phyloP scores from a whole-genome alignment of 441 rosid species.

The Hypseocharis bilobata region DNA sequence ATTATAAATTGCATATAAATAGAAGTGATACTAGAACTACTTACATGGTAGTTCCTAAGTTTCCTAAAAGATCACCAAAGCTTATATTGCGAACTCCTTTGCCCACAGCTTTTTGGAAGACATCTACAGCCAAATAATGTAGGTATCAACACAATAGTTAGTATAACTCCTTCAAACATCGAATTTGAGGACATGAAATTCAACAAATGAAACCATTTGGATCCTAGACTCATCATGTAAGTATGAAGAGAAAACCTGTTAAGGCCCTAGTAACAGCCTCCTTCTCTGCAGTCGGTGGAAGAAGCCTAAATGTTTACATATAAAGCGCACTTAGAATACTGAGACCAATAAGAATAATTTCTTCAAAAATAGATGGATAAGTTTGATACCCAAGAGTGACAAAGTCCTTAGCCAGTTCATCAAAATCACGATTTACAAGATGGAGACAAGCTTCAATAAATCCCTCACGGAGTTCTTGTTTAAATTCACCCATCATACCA shows the following conservation, averaged over 20 bases:
- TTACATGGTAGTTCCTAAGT: constrained; percentile 85
- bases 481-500: constrained; percentile 98
- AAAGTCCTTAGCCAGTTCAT: constrained; percentile 77
- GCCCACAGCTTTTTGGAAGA: constrained; percentile 69
- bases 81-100: constrained; percentile 81
- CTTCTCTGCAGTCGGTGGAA: constrained; percentile 80
- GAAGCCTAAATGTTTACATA: constrained; percentile 46
- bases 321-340: constrained; percentile 8
- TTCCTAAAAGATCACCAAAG: constrained; percentile 80
- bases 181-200: constrained; percentile 12
- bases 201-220: constrained; percentile 4
- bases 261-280: constrained; percentile 74
- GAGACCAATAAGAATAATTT: background rate
- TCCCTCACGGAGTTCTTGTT: constrained; percentile 78
- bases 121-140: constrained; percentile 36
- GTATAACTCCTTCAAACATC: background rate
- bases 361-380: constrained; percentile 12
- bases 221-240: constrained; percentile 9
- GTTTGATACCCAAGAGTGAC: constrained; percentile 73
- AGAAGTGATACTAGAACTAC: constrained; percentile 17
- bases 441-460: constrained; percentile 94
- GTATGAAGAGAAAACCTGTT: constrained; percentile 44
- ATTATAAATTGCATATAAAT: background rate
- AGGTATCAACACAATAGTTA: constrained; percentile 16
- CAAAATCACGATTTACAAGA: constrained; percentile 91